Base-by-base conservation (phyloP, 202 grass and related monocot genomes). In the Musa balbisiana region DNA sequence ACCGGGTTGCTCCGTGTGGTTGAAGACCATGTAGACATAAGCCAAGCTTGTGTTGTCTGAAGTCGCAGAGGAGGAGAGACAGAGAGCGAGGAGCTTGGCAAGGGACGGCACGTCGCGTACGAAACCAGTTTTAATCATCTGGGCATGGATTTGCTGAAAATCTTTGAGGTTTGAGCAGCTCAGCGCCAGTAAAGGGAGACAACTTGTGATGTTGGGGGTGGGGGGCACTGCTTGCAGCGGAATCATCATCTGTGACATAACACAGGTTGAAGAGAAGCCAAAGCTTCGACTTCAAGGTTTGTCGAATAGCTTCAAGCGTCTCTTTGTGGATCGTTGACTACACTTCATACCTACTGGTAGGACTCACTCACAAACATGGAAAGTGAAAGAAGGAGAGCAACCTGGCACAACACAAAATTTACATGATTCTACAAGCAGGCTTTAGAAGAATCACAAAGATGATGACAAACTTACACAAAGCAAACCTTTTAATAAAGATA, bases 11-110 rank as follows among this genome's bases (percentile, higher is more conserved):
- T 75, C 53, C 53, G 16, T 49, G 73, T 62, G 73, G 25, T 75
- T 62, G 73, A 75, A 75, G 54, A 75, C 53, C 26, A 20, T 49
- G 55, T 24, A 75, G 17, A 24, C 73, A 75, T 75, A 75, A n/a
- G 16, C 25, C 11, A 62, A 60, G 55, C 73, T 75, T 26, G 51
- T 25, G 70, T 9, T 53, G 51, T 73, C 51, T 73, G 70, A 11
- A 73, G 70, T 10, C 8, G 58, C 2, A 15, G 55, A 56, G 15
- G 33, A 24, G 21, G 73, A 62, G 26, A 62, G 53, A 24, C 12
- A 74, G 5, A 74, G 52, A 13, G 72, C 55, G 54, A 74, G 53
- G 11, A 33, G 54, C 20, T 17, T 49, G 53, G 73, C 58, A 25
- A 75, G 55, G 10, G 55, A 75, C 49, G 26, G 9, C 3, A 23